Percentiles rank a stretch among this genome's conserved stretches.
Conservation (phyloP, 306 rosid genomes). For the Corylus heterophylla region DNA sequence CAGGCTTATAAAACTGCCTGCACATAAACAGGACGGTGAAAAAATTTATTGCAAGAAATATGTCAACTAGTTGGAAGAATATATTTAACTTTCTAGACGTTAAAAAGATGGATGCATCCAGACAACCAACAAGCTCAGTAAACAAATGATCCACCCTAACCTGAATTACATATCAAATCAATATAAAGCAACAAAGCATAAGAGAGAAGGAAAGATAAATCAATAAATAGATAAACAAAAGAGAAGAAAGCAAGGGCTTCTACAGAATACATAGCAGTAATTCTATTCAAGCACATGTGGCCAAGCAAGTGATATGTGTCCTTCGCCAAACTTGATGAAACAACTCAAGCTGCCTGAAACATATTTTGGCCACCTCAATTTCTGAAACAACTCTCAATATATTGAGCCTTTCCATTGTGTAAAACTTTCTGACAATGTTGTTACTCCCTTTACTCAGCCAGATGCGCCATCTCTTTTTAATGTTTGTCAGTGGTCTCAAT, state of each 20-base stretch:
- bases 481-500: neutral
- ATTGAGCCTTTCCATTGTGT: neutral
- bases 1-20: neutral
- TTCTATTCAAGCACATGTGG: neutral
- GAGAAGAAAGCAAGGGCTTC: neutral
- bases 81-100: neutral
- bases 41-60: neutral
- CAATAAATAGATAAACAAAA: neutral
- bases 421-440: neutral
- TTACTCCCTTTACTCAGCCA: neutral
- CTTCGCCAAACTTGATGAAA: neutral
- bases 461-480: neutral
- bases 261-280: neutral
- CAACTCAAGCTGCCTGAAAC: neutral
- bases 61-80: conserved; percentile 1
- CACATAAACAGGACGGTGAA: neutral
- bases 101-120: neutral
- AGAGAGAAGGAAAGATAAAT: neutral
- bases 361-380: neutral
- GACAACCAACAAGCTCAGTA: neutral
- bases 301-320: neutral
- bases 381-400: neutral
- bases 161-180: neutral
- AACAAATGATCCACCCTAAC: neutral
- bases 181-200: neutral